These are phyloP conservation scores for Chaetomium fimeti DNA, from an alignment of 495 filamentous ascomycete species.

Conservation along the genomic window DNA sequence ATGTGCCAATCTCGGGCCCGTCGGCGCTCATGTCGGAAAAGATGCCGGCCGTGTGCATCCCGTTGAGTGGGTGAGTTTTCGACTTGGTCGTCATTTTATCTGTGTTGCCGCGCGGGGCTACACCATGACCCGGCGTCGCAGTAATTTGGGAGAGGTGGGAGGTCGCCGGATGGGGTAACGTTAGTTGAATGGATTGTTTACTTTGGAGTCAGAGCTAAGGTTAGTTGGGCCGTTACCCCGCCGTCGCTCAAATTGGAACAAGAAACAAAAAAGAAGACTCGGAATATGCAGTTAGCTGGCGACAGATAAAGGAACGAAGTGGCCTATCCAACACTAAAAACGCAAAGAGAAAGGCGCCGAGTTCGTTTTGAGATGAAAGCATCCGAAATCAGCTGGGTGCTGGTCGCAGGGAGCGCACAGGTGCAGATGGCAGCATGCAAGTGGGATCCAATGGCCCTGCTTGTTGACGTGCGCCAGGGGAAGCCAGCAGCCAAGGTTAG, in stretches of 20 bases:
- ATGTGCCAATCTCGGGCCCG: conserved; percentile 88
- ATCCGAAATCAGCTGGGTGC: conserved; percentile 7
- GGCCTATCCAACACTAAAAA: neutral
- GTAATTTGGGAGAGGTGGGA: neutral
- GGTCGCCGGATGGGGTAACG: neutral
- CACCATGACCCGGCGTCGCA: conserved; percentile 15
- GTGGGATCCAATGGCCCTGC: conserved; percentile 13
- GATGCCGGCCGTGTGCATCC: conserved; percentile 84
- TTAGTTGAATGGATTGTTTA: conserved; percentile 25
- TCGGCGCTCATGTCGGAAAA: conserved; percentile 95
- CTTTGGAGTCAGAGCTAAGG: conserved; percentile 17
- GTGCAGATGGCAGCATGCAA: conserved; percentile 8
- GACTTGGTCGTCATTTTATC: conserved; percentile 47
- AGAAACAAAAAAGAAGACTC: neutral
- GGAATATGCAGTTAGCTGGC: no score
- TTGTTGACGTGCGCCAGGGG: neutral
- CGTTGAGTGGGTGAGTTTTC: conserved; percentile 45
- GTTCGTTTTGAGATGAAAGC: neutral
- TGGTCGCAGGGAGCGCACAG: neutral
- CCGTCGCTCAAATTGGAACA: conserved; percentile 4
- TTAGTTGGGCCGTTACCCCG: conserved; percentile 4
- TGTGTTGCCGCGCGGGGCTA: conserved; percentile 17
- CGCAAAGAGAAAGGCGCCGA: neutral
- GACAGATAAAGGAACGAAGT: neutral
- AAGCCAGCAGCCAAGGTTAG: neutral